These are phyloP conservation scores for Graphilbum ipis-grandicollis DNA, from an alignment of 2,329 filamentous ascomycete genomes.

Conservation along the genomic window DNA sequence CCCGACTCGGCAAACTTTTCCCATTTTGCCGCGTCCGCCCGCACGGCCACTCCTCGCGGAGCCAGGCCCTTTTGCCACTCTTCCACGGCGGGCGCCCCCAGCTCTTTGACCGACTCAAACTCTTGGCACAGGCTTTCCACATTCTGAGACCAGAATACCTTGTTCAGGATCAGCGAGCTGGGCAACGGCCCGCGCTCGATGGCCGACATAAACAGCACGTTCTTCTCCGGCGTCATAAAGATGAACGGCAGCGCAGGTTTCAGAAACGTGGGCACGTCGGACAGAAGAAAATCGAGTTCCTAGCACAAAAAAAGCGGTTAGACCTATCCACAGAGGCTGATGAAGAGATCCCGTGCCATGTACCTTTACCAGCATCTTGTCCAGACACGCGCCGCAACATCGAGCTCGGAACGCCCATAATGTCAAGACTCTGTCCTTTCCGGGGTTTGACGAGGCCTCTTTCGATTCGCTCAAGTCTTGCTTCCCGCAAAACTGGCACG, in stretches of 20 bases:
- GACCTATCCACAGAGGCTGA: too few relatives aligned
- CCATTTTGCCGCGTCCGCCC: conserved; percentile 50
- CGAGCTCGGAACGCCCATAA: conserved; percentile 57
- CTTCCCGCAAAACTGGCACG: conserved; percentile 52
- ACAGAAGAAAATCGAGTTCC: conserved; percentile 53
- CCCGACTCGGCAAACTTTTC: conserved; percentile 50
- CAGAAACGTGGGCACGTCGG: conserved; percentile 39
- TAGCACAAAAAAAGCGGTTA: too few relatives aligned
- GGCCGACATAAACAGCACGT: conserved; percentile 39
- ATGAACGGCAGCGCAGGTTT: conserved; percentile 53
- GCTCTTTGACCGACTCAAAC: conserved; percentile 43
- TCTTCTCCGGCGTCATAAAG: conserved; percentile 41
- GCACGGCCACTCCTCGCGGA: conserved; percentile 39
- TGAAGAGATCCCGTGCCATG: too few relatives aligned
- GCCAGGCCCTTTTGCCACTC: conserved; percentile 69
- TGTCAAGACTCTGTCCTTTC: conserved; percentile 37
- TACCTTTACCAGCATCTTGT: conserved; percentile 47
- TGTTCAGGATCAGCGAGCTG: conserved; percentile 35
- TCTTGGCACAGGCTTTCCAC: conserved; percentile 44
- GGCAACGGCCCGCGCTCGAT: conserved; percentile 33
- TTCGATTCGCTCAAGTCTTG: conserved; percentile 15
- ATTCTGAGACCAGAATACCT: conserved; percentile 47
- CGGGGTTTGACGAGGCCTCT: conserved; percentile 44
- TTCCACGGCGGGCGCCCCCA: conserved; percentile 51
- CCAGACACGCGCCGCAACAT: conserved; percentile 49